phyloP scores from a whole-genome alignment of 805 yeast genomes.

The Teunomyces gatunensis region DNA sequence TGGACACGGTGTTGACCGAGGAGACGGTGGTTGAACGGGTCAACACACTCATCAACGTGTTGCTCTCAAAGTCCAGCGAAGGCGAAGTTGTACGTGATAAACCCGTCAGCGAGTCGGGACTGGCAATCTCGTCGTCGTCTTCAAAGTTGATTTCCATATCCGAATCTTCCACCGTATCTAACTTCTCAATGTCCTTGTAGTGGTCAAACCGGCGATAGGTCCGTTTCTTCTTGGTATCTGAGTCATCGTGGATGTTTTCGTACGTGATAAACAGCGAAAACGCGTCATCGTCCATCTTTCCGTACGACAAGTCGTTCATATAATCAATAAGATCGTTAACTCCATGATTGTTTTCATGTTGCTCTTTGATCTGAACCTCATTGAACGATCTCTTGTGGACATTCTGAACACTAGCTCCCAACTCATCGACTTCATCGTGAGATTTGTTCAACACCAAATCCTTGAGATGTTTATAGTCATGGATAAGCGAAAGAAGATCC shows the following conservation, averaged over 20 bases:
- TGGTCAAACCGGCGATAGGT: constrained; percentile 9
- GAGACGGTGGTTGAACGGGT: constrained; percentile 43
- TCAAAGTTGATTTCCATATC: constrained; percentile 25
- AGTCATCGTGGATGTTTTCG: constrained; percentile 9
- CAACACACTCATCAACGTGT: constrained; percentile 37
- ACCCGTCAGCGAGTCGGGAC: constrained; percentile 17
- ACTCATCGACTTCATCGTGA: constrained; percentile 5
- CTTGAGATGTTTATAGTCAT: constrained; percentile 39
- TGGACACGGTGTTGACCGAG: constrained; percentile 8
- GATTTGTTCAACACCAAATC: constrained; percentile 22
- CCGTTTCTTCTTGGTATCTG: constrained; percentile 8
- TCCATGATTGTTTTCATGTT: constrained; percentile 14
- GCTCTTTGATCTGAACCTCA: constrained; percentile 17
- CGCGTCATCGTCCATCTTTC: constrained; percentile 4
- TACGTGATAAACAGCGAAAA: background rate
- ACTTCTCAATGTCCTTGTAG: constrained; percentile 15
- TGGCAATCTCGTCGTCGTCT: constrained; percentile 21
- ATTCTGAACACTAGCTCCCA: constrained; percentile 2
- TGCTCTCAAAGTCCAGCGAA: constrained; percentile 26
- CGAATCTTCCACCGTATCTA: constrained; percentile 14
- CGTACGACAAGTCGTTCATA: constrained; percentile 27
- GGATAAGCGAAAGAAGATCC: constrained; percentile 34
- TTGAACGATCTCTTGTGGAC: constrained; percentile 18
- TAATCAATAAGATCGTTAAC: constrained; percentile 27
- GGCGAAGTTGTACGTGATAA: constrained; percentile 42